A percentile compares a stretch with the other conserved stretches of the same genome.
Conservation (phyloP, 768 basidiomycete genomes). For the Boletus sp. region DNA sequence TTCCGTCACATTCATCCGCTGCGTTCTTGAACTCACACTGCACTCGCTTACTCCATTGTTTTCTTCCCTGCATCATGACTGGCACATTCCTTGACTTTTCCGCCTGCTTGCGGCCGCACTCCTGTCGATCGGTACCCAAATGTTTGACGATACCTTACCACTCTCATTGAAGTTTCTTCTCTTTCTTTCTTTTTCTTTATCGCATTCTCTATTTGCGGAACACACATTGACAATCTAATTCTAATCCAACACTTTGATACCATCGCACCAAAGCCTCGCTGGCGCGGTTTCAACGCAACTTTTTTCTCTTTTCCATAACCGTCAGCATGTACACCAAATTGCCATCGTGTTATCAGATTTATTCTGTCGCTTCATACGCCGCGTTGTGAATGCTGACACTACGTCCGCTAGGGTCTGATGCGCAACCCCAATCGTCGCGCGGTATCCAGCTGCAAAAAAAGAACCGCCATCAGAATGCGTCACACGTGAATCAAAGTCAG, state of each 20-base stretch:
- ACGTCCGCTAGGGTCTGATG: constrained; percentile 90
- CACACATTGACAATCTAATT: constrained; percentile 31
- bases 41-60: constrained; percentile 27
- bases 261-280: constrained; percentile 13
- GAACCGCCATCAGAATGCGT: constrained; percentile 10
- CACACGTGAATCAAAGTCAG: constrained; percentile 3
- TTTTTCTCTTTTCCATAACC: not conserved
- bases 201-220: constrained; percentile 37
- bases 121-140: constrained; percentile 25
- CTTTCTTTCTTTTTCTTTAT: constrained; percentile 29
- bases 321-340: constrained; percentile 23
- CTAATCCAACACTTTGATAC: constrained; percentile 29
- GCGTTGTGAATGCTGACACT: constrained; percentile 95
- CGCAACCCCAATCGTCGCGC: constrained; percentile 94
- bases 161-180: constrained; percentile 25
- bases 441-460: constrained; percentile 73
- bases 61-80: constrained; percentile 27
- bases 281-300: constrained; percentile 20
- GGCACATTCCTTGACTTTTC: constrained; percentile 29
- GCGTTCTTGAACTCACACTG: constrained; percentile 25
- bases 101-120: constrained; percentile 19
- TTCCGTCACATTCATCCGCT: constrained; percentile 18
- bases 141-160: constrained; percentile 35
- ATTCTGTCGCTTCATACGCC: constrained; percentile 54
- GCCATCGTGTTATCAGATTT: constrained; percentile 14